Base-by-base conservation (phyloP, 176 grass and related monocot species). In the Carex pumila region DNA sequence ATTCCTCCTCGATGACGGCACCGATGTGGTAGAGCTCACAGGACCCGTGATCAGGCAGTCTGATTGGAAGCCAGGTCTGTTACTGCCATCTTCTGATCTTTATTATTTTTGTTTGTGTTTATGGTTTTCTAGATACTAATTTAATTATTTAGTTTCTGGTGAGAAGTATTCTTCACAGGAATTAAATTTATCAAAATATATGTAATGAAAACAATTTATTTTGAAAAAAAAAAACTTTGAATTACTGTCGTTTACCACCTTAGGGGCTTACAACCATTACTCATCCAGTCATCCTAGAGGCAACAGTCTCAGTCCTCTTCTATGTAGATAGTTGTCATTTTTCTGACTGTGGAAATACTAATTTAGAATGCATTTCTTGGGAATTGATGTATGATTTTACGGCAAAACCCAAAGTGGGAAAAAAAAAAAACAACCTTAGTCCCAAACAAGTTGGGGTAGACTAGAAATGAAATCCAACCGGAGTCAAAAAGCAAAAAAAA, bases 1-100 rank as follows among this genome's bases (percentile, higher is more conserved):
- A 0, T 67, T 94, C 36, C 17, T 91, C 41, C 79, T 98, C 14
- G 95, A 98, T 77, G 95, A 98, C 21, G 95, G 91, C 12, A 90
- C 95, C 54, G 87, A 79, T 55, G 67, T 98, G 56, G 29, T 85
- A 12, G 86, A 91, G 41, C 85, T 98, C 73, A 36, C 83, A 49
- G 50, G 3, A 39, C 0, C 72, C n/a, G 56, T 11, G 21, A 62
- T 93, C 10, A 39, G 89, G n/a, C 73, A 91, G 81, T 43, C 79
- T 13, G 53, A 81, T 1, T 87, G 85, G 88, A 87, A 84, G 69
- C 43, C 39, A 52, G 85, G 88, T 10, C 21, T 90, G 47, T 18
- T n/a, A 60, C 36, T 34, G 50, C 12, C 17, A 14, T 39, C 21
- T 66, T 65, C 21, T 34, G 41, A 7, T 10, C 7, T 68, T 53